These are phyloP conservation scores for Coniophora puteana DNA, from an alignment of 1,284 basidiomycete species.

Conservation along the genomic window DNA sequence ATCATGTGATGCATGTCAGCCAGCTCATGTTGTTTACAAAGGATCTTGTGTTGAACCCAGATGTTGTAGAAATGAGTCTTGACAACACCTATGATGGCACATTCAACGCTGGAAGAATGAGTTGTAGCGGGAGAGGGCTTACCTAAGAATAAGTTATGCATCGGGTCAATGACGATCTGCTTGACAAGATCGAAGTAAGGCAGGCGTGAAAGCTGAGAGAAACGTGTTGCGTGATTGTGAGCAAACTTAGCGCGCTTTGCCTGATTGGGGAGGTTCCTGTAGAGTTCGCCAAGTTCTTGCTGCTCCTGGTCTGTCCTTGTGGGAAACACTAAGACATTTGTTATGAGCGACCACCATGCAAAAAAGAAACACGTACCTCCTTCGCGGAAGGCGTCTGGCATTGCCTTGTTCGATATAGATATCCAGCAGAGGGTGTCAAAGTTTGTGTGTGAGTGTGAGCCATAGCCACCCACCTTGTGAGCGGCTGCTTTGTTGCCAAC, in stretches of 20 bases:
- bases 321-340: no score
- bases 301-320: conserved; percentile 5
- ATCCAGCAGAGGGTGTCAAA: no score
- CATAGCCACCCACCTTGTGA: conserved; percentile 32
- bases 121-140: no score
- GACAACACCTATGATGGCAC: conserved; percentile 26
- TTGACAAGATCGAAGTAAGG: conserved; percentile 8
- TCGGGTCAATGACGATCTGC: conserved; percentile 7
- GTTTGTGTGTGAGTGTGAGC: conserved; percentile 24
- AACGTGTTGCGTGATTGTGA: conserved; percentile 7
- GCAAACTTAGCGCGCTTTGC: conserved; percentile 5
- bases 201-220: conserved; percentile 4
- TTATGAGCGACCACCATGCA: no score
- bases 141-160: conserved; percentile 10
- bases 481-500: conserved; percentile 35
- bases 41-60: conserved; percentile 26
- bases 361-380: no score
- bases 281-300: conserved; percentile 2
- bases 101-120: background rate
- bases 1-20: background rate
- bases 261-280: background rate
- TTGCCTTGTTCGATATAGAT: no score
- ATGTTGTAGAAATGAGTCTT: conserved; percentile 32
- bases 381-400: no score
- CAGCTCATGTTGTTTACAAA: conserved; percentile 21